A percentile compares a stretch with the other conserved stretches of the same genome.
Evolutionary conservation across 495 filamentous ascomycete species (phyloP).

Genomic region (Cercophora scortea): DNA sequence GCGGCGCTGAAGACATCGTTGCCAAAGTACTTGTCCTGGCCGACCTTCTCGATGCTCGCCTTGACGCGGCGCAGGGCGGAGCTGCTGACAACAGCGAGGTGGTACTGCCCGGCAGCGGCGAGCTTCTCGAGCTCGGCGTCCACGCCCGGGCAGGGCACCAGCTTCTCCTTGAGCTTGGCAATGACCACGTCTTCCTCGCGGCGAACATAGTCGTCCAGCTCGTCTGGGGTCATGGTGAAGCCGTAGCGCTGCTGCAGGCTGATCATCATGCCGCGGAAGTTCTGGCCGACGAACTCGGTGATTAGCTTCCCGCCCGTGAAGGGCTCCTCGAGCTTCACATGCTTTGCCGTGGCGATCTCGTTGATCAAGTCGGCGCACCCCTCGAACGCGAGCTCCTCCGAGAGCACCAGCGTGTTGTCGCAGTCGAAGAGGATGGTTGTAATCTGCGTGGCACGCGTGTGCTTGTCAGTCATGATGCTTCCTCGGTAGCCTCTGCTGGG

Average conservation of each 20-base stretch:
- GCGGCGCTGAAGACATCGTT: constrained; percentile 79
- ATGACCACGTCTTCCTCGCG: constrained; percentile 80
- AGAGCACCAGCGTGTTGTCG: constrained; percentile 95
- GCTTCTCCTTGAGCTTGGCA: constrained; percentile 66
- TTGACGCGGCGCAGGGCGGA: constrained; percentile 71
- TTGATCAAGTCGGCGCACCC: constrained; percentile 90
- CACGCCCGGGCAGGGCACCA: constrained; percentile 63
- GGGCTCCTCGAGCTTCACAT: constrained; percentile 48
- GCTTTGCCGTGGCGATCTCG: constrained; percentile 66
- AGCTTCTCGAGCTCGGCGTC: constrained; percentile 61
- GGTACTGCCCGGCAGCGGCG: constrained; percentile 55
- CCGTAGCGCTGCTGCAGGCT: constrained; percentile 68
- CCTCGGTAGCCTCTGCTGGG: not conserved
- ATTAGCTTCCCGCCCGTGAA: constrained; percentile 78
- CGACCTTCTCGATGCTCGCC: constrained; percentile 74
- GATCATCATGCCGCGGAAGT: constrained; percentile 83
- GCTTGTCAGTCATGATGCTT: not conserved
- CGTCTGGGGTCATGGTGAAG: constrained; percentile 58
- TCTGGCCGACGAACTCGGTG: constrained; percentile 86
- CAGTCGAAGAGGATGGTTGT: constrained; percentile 78
- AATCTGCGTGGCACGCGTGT: constrained; percentile 15
- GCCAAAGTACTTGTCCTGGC: constrained; percentile 72
- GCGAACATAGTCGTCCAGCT: constrained; percentile 69
- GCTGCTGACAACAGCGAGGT: constrained; percentile 73
- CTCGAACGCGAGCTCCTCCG: constrained; percentile 87